Conservation (phyloP, 2,329 filamentous ascomycete genomes). For the Botryotinia convoluta region DNA sequence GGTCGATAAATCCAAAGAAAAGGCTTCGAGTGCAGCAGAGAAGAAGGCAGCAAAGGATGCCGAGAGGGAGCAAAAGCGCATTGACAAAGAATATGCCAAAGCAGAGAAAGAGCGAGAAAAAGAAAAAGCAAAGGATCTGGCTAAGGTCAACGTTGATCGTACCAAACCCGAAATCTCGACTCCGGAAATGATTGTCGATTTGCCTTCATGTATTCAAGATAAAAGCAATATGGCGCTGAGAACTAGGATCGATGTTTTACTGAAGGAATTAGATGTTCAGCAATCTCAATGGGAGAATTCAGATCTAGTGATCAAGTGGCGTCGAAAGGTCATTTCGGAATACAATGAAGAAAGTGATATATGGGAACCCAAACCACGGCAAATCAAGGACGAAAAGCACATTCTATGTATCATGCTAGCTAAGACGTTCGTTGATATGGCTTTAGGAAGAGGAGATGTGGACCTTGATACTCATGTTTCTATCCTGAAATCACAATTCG, state of each 20-base stretch:
- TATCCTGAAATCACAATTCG: conserved; percentile 53
- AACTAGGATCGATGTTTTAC: conserved; percentile 49
- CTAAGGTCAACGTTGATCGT: conserved; percentile 70
- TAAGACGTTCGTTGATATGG: conserved; percentile 63
- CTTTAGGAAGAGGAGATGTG: conserved; percentile 46
- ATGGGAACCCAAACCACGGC: conserved; percentile 48
- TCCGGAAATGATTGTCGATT: conserved; percentile 73
- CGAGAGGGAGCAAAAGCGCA: conserved; percentile 42
- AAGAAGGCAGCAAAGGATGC: conserved; percentile 28
- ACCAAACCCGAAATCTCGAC: conserved; percentile 71
- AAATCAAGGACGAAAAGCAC: conserved; percentile 48
- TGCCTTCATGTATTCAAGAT: conserved; percentile 53
- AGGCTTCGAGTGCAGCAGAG: conserved; percentile 26
- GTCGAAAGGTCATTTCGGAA: conserved; percentile 48
- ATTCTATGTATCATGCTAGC: conserved; percentile 58
- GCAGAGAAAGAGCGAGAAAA: conserved; percentile 63
- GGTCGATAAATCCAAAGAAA: conserved; percentile 20
- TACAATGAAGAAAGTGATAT: conserved; percentile 48
- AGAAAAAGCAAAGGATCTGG: conserved; percentile 61
- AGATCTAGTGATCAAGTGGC: conserved; percentile 52
- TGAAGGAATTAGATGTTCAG: conserved; percentile 51
- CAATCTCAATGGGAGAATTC: conserved; percentile 46
- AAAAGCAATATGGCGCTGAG: conserved; percentile 42
- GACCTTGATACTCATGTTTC: conserved; percentile 59
- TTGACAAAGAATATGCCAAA: conserved; percentile 57